phyloP scores from a whole-genome alignment of 345 rosid species.

The Brassica juncea region DNA sequence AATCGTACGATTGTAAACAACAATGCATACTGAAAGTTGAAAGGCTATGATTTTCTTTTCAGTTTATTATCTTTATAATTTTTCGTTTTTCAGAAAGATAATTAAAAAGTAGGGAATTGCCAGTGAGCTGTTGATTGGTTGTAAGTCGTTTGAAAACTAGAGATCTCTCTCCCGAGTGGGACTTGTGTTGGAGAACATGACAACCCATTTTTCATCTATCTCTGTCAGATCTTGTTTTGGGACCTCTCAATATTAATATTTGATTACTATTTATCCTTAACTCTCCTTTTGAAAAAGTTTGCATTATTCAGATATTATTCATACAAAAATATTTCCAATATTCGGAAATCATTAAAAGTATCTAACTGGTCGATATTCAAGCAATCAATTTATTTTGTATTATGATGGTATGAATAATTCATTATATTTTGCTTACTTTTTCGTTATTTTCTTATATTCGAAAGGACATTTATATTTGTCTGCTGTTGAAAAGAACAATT shows the following conservation, averaged over 20 bases:
- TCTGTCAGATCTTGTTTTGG: conserved; percentile 41
- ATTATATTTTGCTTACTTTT: conserved; percentile 17
- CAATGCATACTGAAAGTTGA: background rate
- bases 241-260: conserved; percentile 29
- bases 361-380: conserved; percentile 31
- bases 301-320: background rate
- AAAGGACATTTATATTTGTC: conserved; percentile 2
- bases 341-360: conserved; percentile 20
- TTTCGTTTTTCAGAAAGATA: background rate
- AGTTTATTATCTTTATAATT: background rate
- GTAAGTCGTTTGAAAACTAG: conserved; percentile 15
- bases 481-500: conserved; percentile 2
- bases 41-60: conserved; percentile 7
- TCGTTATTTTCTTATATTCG: conserved; percentile 6
- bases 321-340: conserved; percentile 4
- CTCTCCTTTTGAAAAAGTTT: background rate
- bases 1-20: background rate
- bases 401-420: conserved; percentile 26
- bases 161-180: conserved; percentile 29
- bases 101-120: conserved; percentile 4
- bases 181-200: conserved; percentile 46
- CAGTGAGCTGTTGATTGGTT: conserved; percentile 41
- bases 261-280: conserved; percentile 22
- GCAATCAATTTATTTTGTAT: conserved; percentile 27
- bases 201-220: conserved; percentile 42